Percentiles rank a stretch among this genome's conserved stretches.
These are phyloP conservation scores for Rhododendron vialii DNA, from an alignment of 148 eudicot species.

Conservation along the genomic window DNA sequence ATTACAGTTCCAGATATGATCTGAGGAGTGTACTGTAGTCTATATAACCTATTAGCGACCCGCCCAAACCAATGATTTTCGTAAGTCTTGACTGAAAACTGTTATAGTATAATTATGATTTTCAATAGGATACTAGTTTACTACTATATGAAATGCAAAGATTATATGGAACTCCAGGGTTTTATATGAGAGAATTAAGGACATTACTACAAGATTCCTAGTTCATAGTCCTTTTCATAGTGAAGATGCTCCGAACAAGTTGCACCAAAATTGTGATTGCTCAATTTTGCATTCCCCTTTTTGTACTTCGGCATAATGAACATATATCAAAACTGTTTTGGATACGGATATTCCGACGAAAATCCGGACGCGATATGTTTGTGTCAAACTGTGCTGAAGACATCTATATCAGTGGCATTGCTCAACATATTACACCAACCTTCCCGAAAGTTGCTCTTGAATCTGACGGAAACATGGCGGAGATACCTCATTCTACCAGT, in stretches of 20 bases:
- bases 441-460: not conserved
- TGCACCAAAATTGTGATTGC: not conserved
- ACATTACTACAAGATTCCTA: not conserved
- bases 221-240: not conserved
- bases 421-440: not conserved
- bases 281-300: not conserved
- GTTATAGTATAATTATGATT: not conserved
- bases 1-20: not conserved
- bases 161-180: not conserved
- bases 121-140: not conserved
- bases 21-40: not conserved
- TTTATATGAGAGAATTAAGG: not conserved
- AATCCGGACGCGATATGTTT: too few species aligned
- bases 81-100: too few species aligned
- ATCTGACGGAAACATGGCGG: not conserved
- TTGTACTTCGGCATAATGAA: not conserved
- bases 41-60: not conserved
- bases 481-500: conserved; percentile 82
- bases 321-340: too few species aligned
- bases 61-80: too few species aligned
- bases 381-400: too few species aligned
- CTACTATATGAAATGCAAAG: not conserved
- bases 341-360: too few species aligned
- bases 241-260: not conserved
- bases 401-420: not conserved